Percentiles rank a stretch among this genome's conserved stretches.
phyloP scores from a whole-genome alignment of 2,329 filamentous ascomycete genomes.

The Phaeomoniella chlamydospora region DNA sequence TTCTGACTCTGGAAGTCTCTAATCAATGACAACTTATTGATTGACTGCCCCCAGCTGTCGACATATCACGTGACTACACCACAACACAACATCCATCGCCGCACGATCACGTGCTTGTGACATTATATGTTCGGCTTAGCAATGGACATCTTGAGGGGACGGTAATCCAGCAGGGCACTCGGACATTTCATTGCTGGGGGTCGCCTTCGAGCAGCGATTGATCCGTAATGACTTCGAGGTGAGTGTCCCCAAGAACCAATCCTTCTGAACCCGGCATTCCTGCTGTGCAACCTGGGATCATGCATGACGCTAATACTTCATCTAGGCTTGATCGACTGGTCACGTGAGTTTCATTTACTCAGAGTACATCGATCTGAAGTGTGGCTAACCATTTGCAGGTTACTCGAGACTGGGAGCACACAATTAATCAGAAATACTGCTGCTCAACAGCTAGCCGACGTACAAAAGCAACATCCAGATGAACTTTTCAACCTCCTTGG shows the following conservation, averaged over 20 bases:
- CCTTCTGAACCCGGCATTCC: too few relatives aligned
- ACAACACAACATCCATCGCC: too few relatives aligned
- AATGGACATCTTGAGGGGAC: not conserved
- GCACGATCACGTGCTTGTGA: not conserved
- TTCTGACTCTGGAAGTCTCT: too few relatives aligned
- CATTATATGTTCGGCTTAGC: too few relatives aligned
- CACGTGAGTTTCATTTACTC: conserved; percentile 48
- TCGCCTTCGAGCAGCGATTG: too few relatives aligned
- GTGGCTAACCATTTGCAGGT: conserved; percentile 33
- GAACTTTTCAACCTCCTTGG: conserved; percentile 93
- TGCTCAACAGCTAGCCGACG: conserved; percentile 90
- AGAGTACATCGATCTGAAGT: conserved; percentile 2
- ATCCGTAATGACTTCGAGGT: conserved; percentile 25
- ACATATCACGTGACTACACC: not conserved
- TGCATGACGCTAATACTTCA: conserved; percentile 17
- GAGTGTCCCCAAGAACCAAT: conserved; percentile 10
- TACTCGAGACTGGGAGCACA: conserved; percentile 95
- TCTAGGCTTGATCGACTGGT: conserved; percentile 68
- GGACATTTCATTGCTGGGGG: not conserved
- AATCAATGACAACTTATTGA: not conserved
- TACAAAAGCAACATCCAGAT: conserved; percentile 95
- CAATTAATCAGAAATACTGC: conserved; percentile 92
- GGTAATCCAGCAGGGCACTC: not conserved
- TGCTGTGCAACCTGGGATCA: too few relatives aligned
- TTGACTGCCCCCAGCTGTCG: not conserved